Base-by-base conservation (phyloP, 2,329 filamentous ascomycete genomes). In the Ophiostoma quercus region DNA sequence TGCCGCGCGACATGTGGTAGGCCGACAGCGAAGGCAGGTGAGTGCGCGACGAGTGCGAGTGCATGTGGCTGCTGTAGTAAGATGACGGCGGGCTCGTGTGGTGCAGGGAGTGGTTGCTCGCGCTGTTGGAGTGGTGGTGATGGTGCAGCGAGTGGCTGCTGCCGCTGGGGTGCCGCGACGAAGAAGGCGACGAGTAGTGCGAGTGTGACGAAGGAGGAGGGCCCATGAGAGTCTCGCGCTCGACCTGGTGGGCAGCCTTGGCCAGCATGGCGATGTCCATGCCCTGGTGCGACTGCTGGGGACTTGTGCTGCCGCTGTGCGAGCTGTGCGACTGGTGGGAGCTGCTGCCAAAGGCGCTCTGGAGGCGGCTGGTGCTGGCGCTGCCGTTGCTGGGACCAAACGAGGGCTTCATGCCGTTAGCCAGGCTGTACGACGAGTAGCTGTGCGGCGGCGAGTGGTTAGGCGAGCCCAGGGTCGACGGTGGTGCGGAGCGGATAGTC, bases 401-500 rank as follows among this genome's bases (percentile, higher is more conserved):
- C 32, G 83, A 81, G 74, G 85, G 82, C 57, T 84, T 78, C 69
- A 77, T 75, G 14, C 81, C 79, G 71, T 78, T 76, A 34, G 82
- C 80, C 51, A 85, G 79, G 68, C 76, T 89, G 86, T 80, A 96
- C 80, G 79, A 92, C 79, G 80, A 92, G 82, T 91, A 97, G 0
- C 92, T 94, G 80, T 97, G 92, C 67, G 95, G 94, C 67, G 95
- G 95, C 25, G 94, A 98, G 67, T 97, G 92, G 79, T 97, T 97
- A 66, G 94, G 94, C n/a, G 94, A 98, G 70, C 85, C 92, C 70
- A 96, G 83, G 72, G 92, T 90, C 16, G 94, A 97, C 16, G 88
- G 88, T 12, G 94, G 94, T 19, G 94, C 94, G 41, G 94, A 97
- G 76, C 92, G 90, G 73, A 94, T 92, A 72, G 93, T 90, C 77